Conservation (phyloP, 345 rosid genomes). For the Lepidium didymum region DNA sequence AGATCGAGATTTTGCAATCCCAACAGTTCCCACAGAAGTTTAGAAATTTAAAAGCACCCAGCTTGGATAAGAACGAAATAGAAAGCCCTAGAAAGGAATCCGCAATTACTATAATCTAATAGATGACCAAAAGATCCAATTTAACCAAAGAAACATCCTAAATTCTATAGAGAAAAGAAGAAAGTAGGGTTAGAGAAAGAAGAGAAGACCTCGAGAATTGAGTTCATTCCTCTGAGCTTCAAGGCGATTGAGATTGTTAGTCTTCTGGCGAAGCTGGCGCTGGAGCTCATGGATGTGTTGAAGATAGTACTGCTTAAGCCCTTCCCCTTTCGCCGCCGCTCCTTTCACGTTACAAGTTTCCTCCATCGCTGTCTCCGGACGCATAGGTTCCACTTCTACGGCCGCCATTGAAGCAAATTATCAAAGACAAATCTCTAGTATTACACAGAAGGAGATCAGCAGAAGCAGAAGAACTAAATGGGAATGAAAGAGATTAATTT, state of each 20-base stretch:
- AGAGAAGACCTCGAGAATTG: constrained; percentile 66
- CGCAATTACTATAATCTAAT: neutral
- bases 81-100: neutral
- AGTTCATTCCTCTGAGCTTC: constrained; percentile 97
- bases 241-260: constrained; percentile 87
- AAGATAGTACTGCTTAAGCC: constrained; percentile 78
- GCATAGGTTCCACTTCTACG: constrained; percentile 34
- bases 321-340: constrained; percentile 65
- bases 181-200: neutral
- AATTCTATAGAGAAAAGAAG: neutral
- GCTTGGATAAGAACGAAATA: neutral
- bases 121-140: neutral
- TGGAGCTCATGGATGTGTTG: constrained; percentile 86
- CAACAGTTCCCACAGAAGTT: neutral
- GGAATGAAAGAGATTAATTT: neutral
- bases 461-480: neutral
- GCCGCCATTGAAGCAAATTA: constrained; percentile 31
- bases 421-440: constrained; percentile 2
- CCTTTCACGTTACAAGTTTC: constrained; percentile 42
- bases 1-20: neutral
- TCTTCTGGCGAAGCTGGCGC: constrained; percentile 70
- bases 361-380: constrained; percentile 28
- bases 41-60: neutral
- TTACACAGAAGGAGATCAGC: neutral
- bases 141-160: neutral